Evolutionary conservation across 805 yeast genomes (phyloP).

Genomic region (Nakazawaea molendinolei): DNA sequence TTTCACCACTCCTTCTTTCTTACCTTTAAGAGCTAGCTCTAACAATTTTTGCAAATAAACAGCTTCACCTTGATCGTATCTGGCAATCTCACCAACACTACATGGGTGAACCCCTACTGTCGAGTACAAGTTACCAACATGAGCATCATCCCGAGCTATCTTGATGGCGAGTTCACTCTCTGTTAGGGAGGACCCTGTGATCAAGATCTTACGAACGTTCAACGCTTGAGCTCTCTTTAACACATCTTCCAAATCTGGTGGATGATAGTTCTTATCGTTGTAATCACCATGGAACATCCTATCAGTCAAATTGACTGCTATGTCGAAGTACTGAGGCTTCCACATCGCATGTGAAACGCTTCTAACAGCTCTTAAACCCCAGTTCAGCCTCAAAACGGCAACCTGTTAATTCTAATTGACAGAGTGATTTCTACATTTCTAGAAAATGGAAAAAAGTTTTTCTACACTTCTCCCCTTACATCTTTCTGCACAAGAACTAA

Average conservation of each 20-base stretch:
- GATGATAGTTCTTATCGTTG: conserved; percentile 63
- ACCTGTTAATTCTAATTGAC: no score
- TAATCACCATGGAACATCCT: conserved; percentile 81
- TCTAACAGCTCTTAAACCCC: no score
- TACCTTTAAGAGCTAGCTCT: conserved; percentile 41
- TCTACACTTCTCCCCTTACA: no score
- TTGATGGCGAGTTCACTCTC: conserved; percentile 62
- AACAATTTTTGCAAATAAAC: conserved; percentile 43
- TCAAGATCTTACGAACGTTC: conserved; percentile 62
- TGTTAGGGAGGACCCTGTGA: conserved; percentile 74
- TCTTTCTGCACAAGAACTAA: no score
- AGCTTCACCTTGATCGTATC: conserved; percentile 28
- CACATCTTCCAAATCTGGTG: conserved; percentile 57
- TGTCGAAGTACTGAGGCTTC: conserved; percentile 12
- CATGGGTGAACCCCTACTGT: conserved; percentile 98
- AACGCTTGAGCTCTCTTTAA: conserved; percentile 57
- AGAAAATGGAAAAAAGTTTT: no score
- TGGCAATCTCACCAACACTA: conserved; percentile 44
- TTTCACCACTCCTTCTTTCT: conserved; percentile 44
- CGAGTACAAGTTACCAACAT: conserved; percentile 31
- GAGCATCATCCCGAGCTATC: conserved; percentile 34
- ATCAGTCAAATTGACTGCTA: conserved; percentile 72
- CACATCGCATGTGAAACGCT: no score
- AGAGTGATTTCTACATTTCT: no score
- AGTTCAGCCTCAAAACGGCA: no score